These are phyloP conservation scores for Lippia alba DNA, from an alignment of 305 asterid species.

Conservation along the genomic window DNA sequence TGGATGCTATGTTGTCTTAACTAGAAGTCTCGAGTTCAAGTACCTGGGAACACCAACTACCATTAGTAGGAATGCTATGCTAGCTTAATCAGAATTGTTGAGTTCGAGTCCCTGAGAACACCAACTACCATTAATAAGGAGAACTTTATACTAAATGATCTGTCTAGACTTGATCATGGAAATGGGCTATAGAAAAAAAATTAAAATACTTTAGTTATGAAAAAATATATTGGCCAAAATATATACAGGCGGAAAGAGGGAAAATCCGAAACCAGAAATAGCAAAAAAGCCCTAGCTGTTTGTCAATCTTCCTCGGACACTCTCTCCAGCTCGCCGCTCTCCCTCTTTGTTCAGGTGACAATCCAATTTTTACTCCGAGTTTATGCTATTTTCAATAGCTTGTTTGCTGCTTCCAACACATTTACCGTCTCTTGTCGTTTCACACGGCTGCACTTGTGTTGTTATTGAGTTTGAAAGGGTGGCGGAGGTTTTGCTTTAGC, in stretches of 20 bases:
- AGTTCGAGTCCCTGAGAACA: no score
- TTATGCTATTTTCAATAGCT: not conserved
- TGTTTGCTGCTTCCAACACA: not conserved
- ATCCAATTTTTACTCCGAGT: slow-evolving; percentile 1
- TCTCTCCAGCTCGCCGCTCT: slow-evolving; percentile 34
- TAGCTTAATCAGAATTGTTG: no score
- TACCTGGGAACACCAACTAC: no score
- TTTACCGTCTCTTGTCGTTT: slow-evolving; percentile 12
- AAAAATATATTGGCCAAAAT: no score
- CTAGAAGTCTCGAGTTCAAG: no score
- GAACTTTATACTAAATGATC: no score
- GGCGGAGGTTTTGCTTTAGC: slow-evolving; percentile 20
- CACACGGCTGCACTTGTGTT: slow-evolving; percentile 1
- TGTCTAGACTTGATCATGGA: no score
- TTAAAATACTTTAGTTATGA: no score
- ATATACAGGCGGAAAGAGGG: not conserved
- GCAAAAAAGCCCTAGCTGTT: slow-evolving; percentile 47
- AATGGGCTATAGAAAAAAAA: no score
- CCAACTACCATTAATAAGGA: no score
- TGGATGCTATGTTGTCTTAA: no score
- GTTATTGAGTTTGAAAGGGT: slow-evolving; percentile 25
- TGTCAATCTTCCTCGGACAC: slow-evolving; percentile 27
- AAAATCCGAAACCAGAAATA: not conserved
- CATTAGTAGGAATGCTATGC: no score
- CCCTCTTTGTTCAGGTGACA: slow-evolving; percentile 32